A percentile compares a stretch with the other conserved stretches of the same genome.
These are phyloP conservation scores for Rhodocollybia butyracea DNA, from an alignment of 768 basidiomycete species.

Conservation along the genomic window DNA sequence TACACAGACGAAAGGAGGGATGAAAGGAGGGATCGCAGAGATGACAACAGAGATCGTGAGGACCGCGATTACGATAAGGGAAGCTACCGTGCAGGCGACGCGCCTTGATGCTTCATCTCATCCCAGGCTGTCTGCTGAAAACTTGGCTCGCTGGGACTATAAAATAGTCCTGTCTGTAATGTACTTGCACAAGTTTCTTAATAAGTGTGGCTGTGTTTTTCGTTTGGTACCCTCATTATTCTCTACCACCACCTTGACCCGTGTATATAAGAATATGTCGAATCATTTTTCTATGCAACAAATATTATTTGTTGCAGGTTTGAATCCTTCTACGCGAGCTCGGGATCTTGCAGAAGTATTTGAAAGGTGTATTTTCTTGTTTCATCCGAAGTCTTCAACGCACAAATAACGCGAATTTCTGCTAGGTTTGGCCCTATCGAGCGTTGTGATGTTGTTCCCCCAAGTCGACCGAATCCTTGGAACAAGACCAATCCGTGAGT, in stretches of 20 bases:
- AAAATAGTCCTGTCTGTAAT: too few relatives aligned
- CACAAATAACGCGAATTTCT: slow-evolving; percentile 5
- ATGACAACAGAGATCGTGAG: background rate
- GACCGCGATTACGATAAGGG: background rate
- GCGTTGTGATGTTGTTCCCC: slow-evolving; percentile 88
- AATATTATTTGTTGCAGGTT: slow-evolving; percentile 85
- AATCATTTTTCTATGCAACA: slow-evolving; percentile 51
- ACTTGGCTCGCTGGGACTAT: too few relatives aligned
- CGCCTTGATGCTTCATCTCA: background rate
- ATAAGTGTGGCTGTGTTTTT: too few relatives aligned
- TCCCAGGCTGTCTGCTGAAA: background rate
- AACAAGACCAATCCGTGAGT: slow-evolving; percentile 86
- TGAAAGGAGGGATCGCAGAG: background rate
- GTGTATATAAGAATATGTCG: too few relatives aligned
- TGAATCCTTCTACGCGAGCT: slow-evolving; percentile 79
- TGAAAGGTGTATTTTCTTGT: slow-evolving; percentile 47
- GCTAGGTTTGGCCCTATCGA: slow-evolving; percentile 75
- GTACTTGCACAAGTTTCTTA: too few relatives aligned
- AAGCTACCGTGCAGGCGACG: background rate
- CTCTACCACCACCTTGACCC: background rate
- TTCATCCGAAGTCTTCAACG: slow-evolving; percentile 13
- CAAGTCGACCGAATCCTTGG: slow-evolving; percentile 68
- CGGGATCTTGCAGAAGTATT: slow-evolving; percentile 84
- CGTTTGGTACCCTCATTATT: background rate
- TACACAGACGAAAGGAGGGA: background rate